Conservation (phyloP, 805 yeast genomes). For the Candida takata region DNA sequence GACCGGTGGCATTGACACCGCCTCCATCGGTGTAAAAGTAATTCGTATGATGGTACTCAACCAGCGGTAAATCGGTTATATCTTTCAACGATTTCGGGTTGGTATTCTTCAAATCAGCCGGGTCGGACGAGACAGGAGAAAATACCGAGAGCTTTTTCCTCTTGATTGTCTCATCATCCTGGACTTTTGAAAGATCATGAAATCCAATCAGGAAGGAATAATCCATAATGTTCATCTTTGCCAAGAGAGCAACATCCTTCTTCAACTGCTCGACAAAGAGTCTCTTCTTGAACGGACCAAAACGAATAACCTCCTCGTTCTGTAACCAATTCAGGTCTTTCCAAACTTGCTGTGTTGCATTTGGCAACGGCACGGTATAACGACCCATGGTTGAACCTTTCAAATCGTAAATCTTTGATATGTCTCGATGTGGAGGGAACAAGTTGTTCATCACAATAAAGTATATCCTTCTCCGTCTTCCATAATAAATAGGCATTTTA, state of each 20-base stretch:
- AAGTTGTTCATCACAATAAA: conserved; percentile 95
- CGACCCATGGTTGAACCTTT: conserved; percentile 92
- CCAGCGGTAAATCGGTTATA: conserved; percentile 34
- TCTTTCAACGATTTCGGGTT: conserved; percentile 39
- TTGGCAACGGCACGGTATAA: conserved; percentile 35
- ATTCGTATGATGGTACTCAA: conserved; percentile 41
- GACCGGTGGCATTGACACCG: conserved; percentile 69
- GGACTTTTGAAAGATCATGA: conserved; percentile 64
- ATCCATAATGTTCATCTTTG: conserved; percentile 86
- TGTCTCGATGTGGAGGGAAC: conserved; percentile 87
- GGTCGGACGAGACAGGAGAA: conserved; percentile 22
- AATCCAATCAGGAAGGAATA: conserved; percentile 86
- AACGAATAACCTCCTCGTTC: conserved; percentile 49
- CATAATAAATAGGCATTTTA: conserved; percentile 62
- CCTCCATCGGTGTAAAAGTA: conserved; percentile 76
- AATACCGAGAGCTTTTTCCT: conserved; percentile 32
- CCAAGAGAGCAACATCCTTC: conserved; percentile 65
- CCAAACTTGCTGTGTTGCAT: conserved; percentile 41
- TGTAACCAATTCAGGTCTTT: conserved; percentile 90
- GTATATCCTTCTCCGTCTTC: conserved; percentile 65
- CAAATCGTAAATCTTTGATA: conserved; percentile 80
- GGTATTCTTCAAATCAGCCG: conserved; percentile 32
- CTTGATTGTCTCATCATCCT: conserved; percentile 26
- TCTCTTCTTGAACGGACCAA: conserved; percentile 66
- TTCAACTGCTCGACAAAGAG: conserved; percentile 63